Percentiles rank a stretch among this genome's conserved stretches.
These are phyloP conservation scores for Udeniomyces megalosporus DNA, from an alignment of 768 basidiomycete genomes.

Conservation along the genomic window DNA sequence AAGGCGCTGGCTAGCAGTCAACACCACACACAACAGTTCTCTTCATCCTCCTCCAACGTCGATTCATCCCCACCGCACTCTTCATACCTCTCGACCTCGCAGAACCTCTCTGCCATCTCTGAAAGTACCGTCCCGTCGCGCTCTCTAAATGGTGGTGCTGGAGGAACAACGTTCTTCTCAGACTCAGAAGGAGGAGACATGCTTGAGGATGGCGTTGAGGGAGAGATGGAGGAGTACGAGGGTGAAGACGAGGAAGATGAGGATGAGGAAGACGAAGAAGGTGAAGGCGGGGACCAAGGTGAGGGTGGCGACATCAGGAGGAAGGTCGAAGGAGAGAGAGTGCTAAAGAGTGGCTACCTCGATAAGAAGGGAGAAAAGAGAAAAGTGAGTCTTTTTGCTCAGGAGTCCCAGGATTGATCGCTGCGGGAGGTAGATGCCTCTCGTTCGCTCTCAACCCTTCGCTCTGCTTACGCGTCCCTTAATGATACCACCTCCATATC, in stretches of 20 bases:
- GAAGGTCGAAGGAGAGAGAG: conserved; percentile 33
- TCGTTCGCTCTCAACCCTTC: too few species aligned
- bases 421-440: too few species aligned
- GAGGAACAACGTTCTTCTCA: neutral
- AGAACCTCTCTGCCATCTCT: neutral
- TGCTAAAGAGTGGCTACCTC: conserved; percentile 81
- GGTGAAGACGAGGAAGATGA: conserved; percentile 37
- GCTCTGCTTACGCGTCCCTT: too few species aligned
- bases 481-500: too few species aligned
- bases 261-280: conserved; percentile 40
- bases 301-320: conserved; percentile 23
- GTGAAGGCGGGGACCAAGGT: conserved; percentile 16
- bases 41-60: neutral
- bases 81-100: neutral
- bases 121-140: neutral
- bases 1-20: too few species aligned
- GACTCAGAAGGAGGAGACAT: conserved; percentile 8
- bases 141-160: neutral
- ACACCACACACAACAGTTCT: neutral
- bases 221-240: neutral
- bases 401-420: neutral
- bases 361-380: conserved; percentile 96
- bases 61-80: neutral
- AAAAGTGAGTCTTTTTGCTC: conserved; percentile 46
- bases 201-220: neutral